Conservation (phyloP, 208 protist species). For the Tritrichomonas foetus region DNA sequence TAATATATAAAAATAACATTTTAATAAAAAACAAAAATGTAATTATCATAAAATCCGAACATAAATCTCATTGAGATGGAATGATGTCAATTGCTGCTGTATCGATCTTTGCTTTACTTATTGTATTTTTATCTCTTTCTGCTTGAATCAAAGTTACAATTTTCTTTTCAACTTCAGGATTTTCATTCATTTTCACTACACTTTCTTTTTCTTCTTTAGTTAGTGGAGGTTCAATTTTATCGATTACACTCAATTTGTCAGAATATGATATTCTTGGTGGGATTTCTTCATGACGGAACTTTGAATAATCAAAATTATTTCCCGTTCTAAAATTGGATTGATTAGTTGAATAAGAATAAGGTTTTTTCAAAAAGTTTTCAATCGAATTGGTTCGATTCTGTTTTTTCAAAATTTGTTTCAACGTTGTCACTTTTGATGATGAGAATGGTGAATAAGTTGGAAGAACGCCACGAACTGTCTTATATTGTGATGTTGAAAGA, state of each 20-base stretch:
- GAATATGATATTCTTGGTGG: neutral
- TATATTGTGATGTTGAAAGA: neutral
- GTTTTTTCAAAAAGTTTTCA: no score
- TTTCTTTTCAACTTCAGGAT: neutral
- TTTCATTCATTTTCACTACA: neutral
- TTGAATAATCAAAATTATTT: neutral
- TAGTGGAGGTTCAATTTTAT: conserved; percentile 7
- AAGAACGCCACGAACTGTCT: neutral
- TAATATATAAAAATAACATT: neutral
- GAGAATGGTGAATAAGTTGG: neutral
- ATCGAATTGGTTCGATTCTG: neutral
- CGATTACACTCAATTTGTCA: neutral
- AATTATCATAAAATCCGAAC: no score
- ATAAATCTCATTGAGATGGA: no score
- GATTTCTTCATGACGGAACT: no score
- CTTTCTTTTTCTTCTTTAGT: neutral
- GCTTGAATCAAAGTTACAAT: neutral
- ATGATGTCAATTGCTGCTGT: neutral
- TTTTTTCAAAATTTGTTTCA: neutral
- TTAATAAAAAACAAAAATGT: conserved; percentile 2
- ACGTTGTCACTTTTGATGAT: neutral
- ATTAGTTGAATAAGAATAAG: neutral
- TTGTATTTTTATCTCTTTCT: neutral
- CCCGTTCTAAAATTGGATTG: no score
- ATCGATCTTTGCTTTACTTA: neutral